Base-by-base conservation (phyloP, 2,329 filamentous ascomycete genomes). In the Incumbomyces delicatus region DNA sequence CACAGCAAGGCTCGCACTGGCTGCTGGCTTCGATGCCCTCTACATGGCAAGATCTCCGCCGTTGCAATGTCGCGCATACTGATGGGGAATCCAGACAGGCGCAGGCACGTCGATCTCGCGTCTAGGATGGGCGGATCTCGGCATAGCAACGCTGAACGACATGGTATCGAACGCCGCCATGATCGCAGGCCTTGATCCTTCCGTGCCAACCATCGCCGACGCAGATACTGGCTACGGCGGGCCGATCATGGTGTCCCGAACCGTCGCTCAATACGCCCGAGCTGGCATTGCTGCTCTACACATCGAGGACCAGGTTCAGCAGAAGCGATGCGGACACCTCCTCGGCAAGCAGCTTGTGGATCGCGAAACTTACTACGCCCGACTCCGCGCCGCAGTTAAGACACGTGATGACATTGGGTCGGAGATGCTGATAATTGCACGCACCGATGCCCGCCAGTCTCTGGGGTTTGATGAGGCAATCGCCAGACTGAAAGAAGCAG, bases 261-360 rank as follows among this genome's bases (percentile, higher is more conserved):
- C 72, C 3, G 69, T 72, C 4, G 62, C 66, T 20, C 63, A 70
- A 41, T 77, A 77, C 59, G 68, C 70, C 18, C 68, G 70, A 39
- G 66, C 73, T 2, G 75, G 75, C 18, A 71, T 78, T 2, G 75
- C 76, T 1, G 75, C 66, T 8, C 66, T 78, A 37, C 76, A 78
- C 57, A 69, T 78, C 53, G 75, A 79, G 59, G 76, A 78, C 58
- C 63, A 70, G 41, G 43, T 47, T 13, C 34, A 45, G 50, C 66
- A 62, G 13, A 68, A 69, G 47, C 61, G 65, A 14, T 68, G 66
- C 48, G 65, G 66, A 1, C 65, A 68, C 44, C 60, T 68, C 0
- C 60, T 56, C 2, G 65, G 65, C 32, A 69, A 68, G 51, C 57
- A 63, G 32, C 60, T 68, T 7, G 65, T 68, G 18, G 62, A 63